Conservation (phyloP, 345 rosid species). For the Euphorbia tirucalli region DNA sequence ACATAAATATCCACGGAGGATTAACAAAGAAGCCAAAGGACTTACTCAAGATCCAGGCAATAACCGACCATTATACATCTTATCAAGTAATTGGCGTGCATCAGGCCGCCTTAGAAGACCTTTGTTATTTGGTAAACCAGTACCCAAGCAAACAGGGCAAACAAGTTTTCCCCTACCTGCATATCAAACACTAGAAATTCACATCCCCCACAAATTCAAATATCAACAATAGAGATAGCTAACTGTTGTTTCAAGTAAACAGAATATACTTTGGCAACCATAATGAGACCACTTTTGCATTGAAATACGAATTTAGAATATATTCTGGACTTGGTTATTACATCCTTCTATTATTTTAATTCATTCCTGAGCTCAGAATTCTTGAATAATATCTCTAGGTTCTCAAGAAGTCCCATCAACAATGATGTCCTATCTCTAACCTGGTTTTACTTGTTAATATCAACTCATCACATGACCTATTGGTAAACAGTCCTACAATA, state of each 20-base stretch:
- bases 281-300: not conserved
- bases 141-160: slow-evolving; percentile 88
- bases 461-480: not conserved
- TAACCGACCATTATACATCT: slow-evolving; percentile 89
- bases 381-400: not conserved
- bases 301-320: not conserved
- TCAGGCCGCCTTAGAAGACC: slow-evolving; percentile 93
- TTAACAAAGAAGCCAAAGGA: no score
- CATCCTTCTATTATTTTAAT: not conserved
- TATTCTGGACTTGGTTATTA: not conserved
- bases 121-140: slow-evolving; percentile 90
- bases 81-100: slow-evolving; percentile 74
- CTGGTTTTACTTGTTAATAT: not conserved
- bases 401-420: not conserved
- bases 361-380: not conserved
- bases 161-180: slow-evolving; percentile 95
- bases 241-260: not conserved
- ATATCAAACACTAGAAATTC: slow-evolving; percentile 5
- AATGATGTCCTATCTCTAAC: not conserved
- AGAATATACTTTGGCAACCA: no score
- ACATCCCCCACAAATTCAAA: slow-evolving; percentile 10
- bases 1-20: not conserved
- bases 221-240: not conserved
- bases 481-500: not conserved
- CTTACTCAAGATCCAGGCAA: slow-evolving; percentile 65